These are phyloP conservation scores for Penicilliopsis zonata DNA, from an alignment of 495 filamentous ascomycete species.

Conservation along the genomic window DNA sequence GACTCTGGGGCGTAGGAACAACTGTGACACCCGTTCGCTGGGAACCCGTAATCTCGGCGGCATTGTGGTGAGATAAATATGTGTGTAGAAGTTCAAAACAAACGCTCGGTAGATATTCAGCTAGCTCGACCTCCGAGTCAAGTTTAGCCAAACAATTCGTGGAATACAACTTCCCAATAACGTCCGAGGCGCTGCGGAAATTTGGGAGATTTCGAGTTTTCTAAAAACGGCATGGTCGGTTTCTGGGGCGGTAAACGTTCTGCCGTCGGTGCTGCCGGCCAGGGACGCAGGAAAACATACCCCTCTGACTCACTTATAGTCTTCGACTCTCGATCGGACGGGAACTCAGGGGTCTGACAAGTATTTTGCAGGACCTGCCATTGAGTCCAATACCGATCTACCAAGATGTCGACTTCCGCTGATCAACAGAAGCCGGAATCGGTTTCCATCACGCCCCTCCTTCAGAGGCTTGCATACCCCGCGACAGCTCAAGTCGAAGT, in stretches of 20 bases:
- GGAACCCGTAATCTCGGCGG: conserved; percentile 33
- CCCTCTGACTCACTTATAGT: conserved; percentile 8
- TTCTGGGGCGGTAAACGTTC: conserved; percentile 14
- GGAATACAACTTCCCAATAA: too few species aligned
- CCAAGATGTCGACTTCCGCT: conserved; percentile 10
- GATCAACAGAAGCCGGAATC: conserved; percentile 18
- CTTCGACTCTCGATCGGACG: too few species aligned
- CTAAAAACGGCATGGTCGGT: conserved; percentile 10
- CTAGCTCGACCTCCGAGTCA: too few species aligned
- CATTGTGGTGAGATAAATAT: conserved; percentile 25
- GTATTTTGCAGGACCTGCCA: too few species aligned
- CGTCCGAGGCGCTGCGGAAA: conserved; percentile 1
- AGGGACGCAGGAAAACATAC: background rate
- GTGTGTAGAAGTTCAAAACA: too few species aligned
- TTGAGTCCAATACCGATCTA: too few species aligned
- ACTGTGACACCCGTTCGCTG: conserved; percentile 12
- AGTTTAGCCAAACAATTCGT: too few species aligned
- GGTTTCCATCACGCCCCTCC: conserved; percentile 70
- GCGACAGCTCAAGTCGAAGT: conserved; percentile 39
- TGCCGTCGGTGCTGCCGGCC: conserved; percentile 8
- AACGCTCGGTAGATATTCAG: too few species aligned
- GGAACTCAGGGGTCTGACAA: too few species aligned
- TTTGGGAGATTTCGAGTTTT: conserved; percentile 7
- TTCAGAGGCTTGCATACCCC: conserved; percentile 66
- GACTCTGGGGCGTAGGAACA: conserved; percentile 21